Conservation (phyloP, 148 eudicot species). For the Hydrangea macrophylla region DNA sequence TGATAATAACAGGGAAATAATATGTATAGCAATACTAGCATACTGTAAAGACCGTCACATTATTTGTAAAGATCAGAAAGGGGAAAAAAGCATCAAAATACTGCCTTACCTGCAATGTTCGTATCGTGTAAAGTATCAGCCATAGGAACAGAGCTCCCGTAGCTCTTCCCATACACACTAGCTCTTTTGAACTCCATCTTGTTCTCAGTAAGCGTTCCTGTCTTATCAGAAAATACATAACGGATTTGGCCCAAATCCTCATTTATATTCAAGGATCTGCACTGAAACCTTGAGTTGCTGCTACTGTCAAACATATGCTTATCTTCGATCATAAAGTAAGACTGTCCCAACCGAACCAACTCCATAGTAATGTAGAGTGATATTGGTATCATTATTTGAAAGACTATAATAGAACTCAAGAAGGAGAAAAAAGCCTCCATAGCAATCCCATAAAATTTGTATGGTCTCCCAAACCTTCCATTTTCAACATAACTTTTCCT, state of each 20-base stretch:
- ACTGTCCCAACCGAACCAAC: conserved; percentile 92
- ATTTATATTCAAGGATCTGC: conserved; percentile 94
- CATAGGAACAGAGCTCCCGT: conserved; percentile 36
- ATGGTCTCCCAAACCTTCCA: conserved; percentile 47
- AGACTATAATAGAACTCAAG: conserved; percentile 87
- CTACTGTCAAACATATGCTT: conserved; percentile 66
- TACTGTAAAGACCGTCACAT: not conserved
- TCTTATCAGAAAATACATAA: conserved; percentile 88
- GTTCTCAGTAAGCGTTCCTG: conserved; percentile 93
- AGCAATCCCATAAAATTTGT: conserved; percentile 78
- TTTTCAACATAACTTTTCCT: conserved; percentile 56
- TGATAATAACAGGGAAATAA: not conserved
- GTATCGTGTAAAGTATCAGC: conserved; percentile 27
- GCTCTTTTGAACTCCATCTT: conserved; percentile 93
- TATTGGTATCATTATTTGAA: conserved; percentile 98
- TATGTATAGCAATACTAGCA: not conserved
- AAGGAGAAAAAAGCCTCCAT: conserved; percentile 91
- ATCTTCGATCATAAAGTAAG: conserved; percentile 96
- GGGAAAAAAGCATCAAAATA: conserved; percentile 5
- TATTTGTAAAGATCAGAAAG: not conserved
- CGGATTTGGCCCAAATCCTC: conserved; percentile 98
- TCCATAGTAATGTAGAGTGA: conserved; percentile 94
- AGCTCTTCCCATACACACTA: conserved; percentile 69
- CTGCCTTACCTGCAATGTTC: conserved; percentile 43
- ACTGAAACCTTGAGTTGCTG: conserved; percentile 78